Base-by-base conservation (phyloP, 805 yeast genomes). In the Myxozyma lipomycoides region DNA sequence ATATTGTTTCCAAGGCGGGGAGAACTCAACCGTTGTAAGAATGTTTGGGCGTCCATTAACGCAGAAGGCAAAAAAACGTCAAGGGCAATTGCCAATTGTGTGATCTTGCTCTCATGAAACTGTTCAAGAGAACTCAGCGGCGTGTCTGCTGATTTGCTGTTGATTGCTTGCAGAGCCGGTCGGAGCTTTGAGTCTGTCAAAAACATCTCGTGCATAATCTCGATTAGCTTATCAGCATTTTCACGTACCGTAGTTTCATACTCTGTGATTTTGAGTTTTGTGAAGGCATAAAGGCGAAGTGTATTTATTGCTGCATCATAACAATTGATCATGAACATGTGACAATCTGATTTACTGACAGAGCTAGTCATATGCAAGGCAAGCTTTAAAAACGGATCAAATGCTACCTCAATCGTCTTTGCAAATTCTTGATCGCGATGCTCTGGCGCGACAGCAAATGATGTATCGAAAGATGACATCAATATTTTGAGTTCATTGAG, bases 401-500 rank as follows among this genome's bases (percentile, higher is more conserved):
- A 52, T 5, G 70, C 58, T 32, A 58, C 62, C 40, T 66, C 62
- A 17, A 70, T 56, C 25, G 63, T 56, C 43, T 59, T 58, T 26
- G 51, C 48, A 30, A 65, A 44, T 17, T 45, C 56, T 18, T 52
- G 36, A 6, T 60, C 56, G 19, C 51, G 41, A n/a, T 41, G 34
- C 24, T 48, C 51, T 15, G 48, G 48, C 17, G 57, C 48, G 23
- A 48, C 47, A 7, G 58, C 49, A 23, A 64, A 58, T 26, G 72
- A 66, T 17, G 64, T 51, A 43, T 71, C 73, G 45, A 68, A 68
- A 32, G 68, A 64, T 24, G 79, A 81, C 54, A 84, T 74, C 1
- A 86, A 66, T 1, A 79, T 79, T 49, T 83, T 71, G 25, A 84
- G 70, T 15, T 79, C 83, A 0, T 78, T 70, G 43, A 84, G 74